Base-by-base conservation (phyloP, 140 eudicot genomes). In the Ambrosia hybrid region DNA sequence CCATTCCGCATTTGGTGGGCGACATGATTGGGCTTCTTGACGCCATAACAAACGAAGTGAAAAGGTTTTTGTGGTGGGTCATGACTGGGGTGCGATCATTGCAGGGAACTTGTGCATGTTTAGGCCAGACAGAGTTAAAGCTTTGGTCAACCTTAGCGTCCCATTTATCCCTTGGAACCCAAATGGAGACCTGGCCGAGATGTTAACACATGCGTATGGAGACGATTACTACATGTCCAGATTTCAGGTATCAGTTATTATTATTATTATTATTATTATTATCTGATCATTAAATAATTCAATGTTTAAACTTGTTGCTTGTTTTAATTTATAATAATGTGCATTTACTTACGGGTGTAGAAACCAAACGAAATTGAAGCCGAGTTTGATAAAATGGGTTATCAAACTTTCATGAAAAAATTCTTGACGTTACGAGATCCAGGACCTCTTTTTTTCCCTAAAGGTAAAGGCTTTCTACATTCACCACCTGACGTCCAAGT, bases 331-430 rank as follows among this genome's bases (percentile, higher is more conserved):
- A n/a, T n/a, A 21, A 21, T 21, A 21, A 21, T 21, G 30, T 21
- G 30, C 30, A 21, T 21, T 21, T 21, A 21, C 30, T 21, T 21
- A 10, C 67, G 38, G 10, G 39, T 57, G 51, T 72, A 90, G 91
- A 80, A 78, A 41, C 91, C 87, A 0, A 89, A 89, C 30, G 91
- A 82, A 1, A 83, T 85, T 57, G 96, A 89, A 85, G 89, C 80
- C n/a, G 87, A 66, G 72, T 68, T 89, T 2, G 83, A 73, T 8
- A 8, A 70, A 3, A 11, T 72, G 66, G 85, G 84, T 52, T 26
- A 63, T 38, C 68, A 80, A 73, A 78, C 57, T n/a, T 21, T 81
- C 10, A 6, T 90, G 39, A 83, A 70, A 73, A 83, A 76, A 8
- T 57, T 90, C 65, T 34, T 87, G n/a, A 59, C 81, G 13, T 64